Evolutionary conservation across 257 asterid genomes (phyloP).

Genomic region (Solanum gracilifrons): DNA sequence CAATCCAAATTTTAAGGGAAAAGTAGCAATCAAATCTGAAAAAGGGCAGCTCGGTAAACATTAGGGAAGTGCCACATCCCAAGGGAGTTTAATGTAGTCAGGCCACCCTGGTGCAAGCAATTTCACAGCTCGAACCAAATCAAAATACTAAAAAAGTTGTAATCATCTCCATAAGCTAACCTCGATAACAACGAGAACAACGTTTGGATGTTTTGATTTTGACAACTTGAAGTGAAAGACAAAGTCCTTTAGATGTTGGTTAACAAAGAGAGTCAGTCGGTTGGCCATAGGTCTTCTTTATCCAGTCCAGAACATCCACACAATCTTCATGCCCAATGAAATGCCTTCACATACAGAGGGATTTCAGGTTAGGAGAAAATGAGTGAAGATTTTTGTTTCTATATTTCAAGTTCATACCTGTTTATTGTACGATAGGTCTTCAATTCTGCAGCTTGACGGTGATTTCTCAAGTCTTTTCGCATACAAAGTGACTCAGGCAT

Average conservation of each 20-base stretch:
- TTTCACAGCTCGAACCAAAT: background rate
- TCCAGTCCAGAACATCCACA: constrained; percentile 57
- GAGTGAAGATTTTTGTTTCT: background rate
- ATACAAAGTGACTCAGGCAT: constrained; percentile 66
- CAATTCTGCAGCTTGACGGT: constrained; percentile 32
- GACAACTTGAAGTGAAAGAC: background rate
- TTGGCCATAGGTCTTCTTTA: constrained; percentile 36
- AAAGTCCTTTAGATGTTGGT: background rate
- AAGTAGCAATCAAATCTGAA: background rate
- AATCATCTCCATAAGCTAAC: background rate
- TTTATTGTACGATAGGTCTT: constrained; percentile 70
- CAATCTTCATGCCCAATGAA: constrained; percentile 54
- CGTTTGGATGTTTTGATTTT: background rate
- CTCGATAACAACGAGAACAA: background rate
- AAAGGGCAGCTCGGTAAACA: background rate
- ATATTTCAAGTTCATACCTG: constrained; percentile 30
- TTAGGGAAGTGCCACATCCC: background rate
- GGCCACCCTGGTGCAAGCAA: background rate
- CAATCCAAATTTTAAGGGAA: background rate
- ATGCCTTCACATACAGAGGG: constrained; percentile 36
- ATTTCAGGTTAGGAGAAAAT: background rate
- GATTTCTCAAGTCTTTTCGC: constrained; percentile 50
- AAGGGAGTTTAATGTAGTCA: background rate
- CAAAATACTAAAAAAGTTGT: background rate
- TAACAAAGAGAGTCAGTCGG: constrained; percentile 8